Base-by-base conservation (phyloP, 371 early-diverging fungal species). In the Mucor saturninus region DNA sequence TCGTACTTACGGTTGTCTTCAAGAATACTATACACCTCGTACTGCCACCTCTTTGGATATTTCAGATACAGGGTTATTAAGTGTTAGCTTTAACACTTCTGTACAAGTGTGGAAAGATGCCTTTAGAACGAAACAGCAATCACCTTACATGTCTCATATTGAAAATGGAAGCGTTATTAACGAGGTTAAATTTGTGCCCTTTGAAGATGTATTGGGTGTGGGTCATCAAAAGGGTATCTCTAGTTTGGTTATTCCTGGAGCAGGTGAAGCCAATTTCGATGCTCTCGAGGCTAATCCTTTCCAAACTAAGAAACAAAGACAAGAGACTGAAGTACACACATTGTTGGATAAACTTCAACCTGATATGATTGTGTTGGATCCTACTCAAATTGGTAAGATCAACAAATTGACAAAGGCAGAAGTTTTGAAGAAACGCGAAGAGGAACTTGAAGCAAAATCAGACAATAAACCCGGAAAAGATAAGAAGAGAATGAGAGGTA, bases 211-310 rank as follows among this genome's bases (percentile, higher is more conserved):
- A 10, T 87, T 99, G 13, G 96, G 95, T 9, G 69, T 92, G 57
- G 98, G 97, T n/a, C 95, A 95, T 77, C 67, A 74, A 30, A 73
- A 83, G 29, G 99, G 99, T 13, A 74, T 99, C 15, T 81, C 88
- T 15, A 91, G 88, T 64, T 72, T 99, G 32, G 84, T 98, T 29
- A 84, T 99, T 29, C 99, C 99, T 14, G 98, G 96, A 75, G 75
- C 96, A 39, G 98, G 99, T 65, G 98, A 99, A 76, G 95, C 99
- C 69, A 95, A 95, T 89, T 98, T 92, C 84, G 99, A 99, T 77
- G 84, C 93, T 11, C 71, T 94, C 46, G 97, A 95, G 72, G 93
- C 93, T 61, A 97, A 97, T 81, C 99, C 98, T 38, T 99, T 87
- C 89, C 90, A 94, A 76, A 98, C 95, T 5, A 85, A 77, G 68